Evolutionary conservation across 2,329 filamentous ascomycete species (phyloP).

Genomic region (Gaeumannomyces sp.): DNA sequence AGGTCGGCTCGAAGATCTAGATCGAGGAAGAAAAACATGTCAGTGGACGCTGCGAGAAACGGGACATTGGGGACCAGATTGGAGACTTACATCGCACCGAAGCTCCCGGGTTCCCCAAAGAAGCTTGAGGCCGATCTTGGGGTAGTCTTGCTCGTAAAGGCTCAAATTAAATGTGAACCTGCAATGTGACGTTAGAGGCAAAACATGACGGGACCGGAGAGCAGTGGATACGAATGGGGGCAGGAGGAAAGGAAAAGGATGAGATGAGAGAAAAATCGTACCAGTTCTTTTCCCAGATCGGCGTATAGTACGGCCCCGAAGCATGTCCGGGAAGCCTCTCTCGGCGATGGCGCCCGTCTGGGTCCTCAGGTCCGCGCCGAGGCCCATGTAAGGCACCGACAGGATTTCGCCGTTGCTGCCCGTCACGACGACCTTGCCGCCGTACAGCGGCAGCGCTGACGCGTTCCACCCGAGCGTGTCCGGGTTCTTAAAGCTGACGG

Average conservation of each 20-base stretch:
- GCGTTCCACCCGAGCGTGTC: constrained; percentile 16
- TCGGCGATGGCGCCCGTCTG: neutral
- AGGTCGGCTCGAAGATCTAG: constrained; percentile 16
- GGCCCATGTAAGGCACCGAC: constrained; percentile 27
- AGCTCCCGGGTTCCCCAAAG: constrained; percentile 23
- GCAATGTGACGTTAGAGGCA: neutral
- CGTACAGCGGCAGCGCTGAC: constrained; percentile 61
- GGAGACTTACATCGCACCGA: constrained; percentile 22
- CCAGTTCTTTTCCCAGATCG: neutral
- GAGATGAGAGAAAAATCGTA: neutral
- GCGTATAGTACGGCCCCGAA: neutral
- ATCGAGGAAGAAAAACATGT: neutral
- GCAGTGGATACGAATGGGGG: neutral
- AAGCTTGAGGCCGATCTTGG: constrained; percentile 19
- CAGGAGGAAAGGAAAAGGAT: neutral
- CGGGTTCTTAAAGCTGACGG: constrained; percentile 22
- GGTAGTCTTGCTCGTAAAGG: constrained; percentile 21
- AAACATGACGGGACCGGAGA: too few species aligned
- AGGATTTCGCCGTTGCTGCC: constrained; percentile 26
- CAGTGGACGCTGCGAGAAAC: neutral
- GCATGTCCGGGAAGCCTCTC: neutral
- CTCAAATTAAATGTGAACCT: constrained; percentile 21
- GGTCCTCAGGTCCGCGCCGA: constrained; percentile 4
- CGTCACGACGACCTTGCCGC: constrained; percentile 83
- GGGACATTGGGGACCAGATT: neutral